These are phyloP conservation scores for Scutellaria minor DNA, from an alignment of 257 asterid species.

Conservation along the genomic window DNA sequence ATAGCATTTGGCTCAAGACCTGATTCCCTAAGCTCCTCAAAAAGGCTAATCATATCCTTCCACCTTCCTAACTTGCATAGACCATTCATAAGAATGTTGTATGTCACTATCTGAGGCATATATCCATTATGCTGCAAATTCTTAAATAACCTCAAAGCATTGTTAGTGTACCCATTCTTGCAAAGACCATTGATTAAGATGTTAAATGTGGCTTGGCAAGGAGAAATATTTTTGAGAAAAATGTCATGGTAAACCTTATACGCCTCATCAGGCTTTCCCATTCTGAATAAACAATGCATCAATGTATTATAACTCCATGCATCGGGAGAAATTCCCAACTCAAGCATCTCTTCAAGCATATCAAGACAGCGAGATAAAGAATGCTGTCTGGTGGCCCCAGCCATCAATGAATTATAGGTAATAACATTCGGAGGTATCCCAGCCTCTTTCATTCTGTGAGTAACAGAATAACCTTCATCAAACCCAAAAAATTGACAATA, in stretches of 20 bases:
- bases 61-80: conserved; percentile 60
- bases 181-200: conserved; percentile 84
- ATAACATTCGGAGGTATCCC: conserved; percentile 71
- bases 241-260: conserved; percentile 65
- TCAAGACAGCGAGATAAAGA: conserved; percentile 53
- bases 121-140: conserved; percentile 57
- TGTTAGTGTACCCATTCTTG: conserved; percentile 54
- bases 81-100: conserved; percentile 77
- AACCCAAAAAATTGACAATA: conserved; percentile 70
- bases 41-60: conserved; percentile 54
- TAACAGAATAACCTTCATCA: conserved; percentile 65
- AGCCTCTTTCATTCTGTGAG: conserved; percentile 78
- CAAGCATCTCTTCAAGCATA: conserved; percentile 77
- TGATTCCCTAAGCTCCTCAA: conserved; percentile 61
- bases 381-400: conserved; percentile 63
- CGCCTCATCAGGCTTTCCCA: conserved; percentile 74
- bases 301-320: conserved; percentile 84
- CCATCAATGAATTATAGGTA: conserved; percentile 82
- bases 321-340: conserved; percentile 63
- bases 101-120: conserved; percentile 67
- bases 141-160: conserved; percentile 70
- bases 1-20: conserved; percentile 75
- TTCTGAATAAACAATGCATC: conserved; percentile 75
- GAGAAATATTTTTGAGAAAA: conserved; percentile 50
- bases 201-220: conserved; percentile 64